A percentile compares a stretch with the other conserved stretches of the same genome.
Conservation (phyloP, 2,329 filamentous ascomycete species). For the Paracoccidioides brasiliensis region DNA sequence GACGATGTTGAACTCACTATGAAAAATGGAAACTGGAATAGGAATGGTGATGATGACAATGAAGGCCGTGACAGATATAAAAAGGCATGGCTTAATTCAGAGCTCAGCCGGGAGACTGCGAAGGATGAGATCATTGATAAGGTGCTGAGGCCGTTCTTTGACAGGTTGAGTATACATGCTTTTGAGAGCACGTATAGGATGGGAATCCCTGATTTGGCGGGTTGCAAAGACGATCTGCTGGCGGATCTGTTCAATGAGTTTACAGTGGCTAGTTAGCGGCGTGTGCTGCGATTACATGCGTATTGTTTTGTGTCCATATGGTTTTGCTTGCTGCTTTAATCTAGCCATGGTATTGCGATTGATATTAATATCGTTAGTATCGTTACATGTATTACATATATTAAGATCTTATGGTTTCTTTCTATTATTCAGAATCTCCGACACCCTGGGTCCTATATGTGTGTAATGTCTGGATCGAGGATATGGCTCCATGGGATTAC, state of each 20-base stretch:
- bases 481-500: too few relatives aligned
- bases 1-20: neutral
- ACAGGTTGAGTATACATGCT: slow-evolving; percentile 78
- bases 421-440: too few relatives aligned
- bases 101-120: slow-evolving; percentile 40
- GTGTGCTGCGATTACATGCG: neutral
- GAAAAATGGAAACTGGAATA: neutral
- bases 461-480: too few relatives aligned
- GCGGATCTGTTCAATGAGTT: slow-evolving; percentile 69
- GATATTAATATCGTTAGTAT: neutral
- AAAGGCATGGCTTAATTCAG: slow-evolving; percentile 31
- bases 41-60: slow-evolving; percentile 5
- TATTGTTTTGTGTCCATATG: neutral
- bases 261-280: slow-evolving; percentile 34
- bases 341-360: neutral
- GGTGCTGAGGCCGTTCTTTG: slow-evolving; percentile 77
- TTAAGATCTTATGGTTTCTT: too few relatives aligned
- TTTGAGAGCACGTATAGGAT: slow-evolving; percentile 91
- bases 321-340: neutral
- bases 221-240: slow-evolving; percentile 51
- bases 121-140: slow-evolving; percentile 56
- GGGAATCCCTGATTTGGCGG: slow-evolving; percentile 52
- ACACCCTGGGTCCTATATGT: too few relatives aligned
- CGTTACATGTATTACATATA: neutral
- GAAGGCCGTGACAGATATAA: slow-evolving; percentile 20